phyloP scores from a whole-genome alignment of 2,329 filamentous ascomycete genomes.

The Fusarium sp. region DNA sequence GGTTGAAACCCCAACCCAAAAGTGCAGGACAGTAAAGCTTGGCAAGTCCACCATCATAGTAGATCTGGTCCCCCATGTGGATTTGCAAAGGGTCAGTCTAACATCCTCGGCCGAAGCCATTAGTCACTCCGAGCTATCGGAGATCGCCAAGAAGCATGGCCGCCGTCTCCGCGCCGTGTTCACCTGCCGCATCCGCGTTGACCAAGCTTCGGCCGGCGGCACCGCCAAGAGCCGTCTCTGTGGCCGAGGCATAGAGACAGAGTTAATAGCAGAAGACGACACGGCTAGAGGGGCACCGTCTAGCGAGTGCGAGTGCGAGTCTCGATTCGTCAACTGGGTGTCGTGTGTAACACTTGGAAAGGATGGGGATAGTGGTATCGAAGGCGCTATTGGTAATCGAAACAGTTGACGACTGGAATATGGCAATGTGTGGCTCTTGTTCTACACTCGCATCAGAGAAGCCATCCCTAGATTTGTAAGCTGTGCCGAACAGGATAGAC shows the following conservation, averaged over 20 bases:
- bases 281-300: neutral
- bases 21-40: neutral
- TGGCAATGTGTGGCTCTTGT: neutral
- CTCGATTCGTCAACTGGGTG: slow-evolving; percentile 16
- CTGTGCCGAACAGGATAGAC: neutral
- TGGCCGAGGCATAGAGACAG: slow-evolving; percentile 3
- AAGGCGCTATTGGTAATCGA: neutral
- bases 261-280: slow-evolving; percentile 1
- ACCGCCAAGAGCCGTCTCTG: slow-evolving; percentile 21
- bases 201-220: slow-evolving; percentile 20
- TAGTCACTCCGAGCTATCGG: slow-evolving; percentile 7
- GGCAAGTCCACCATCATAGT: neutral
- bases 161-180: neutral
- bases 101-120: neutral
- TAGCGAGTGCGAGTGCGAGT: slow-evolving; percentile 6
- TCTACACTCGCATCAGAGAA: slow-evolving; percentile 1
- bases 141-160: neutral
- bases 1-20: neutral
- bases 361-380: neutral
- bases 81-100: neutral
- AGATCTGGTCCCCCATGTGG: neutral
- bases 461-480: slow-evolving; percentile 8
- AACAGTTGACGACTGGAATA: neutral
- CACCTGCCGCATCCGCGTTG: neutral
- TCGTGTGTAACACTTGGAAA: neutral